A percentile compares a stretch with the other conserved stretches of the same genome.
Conservation (phyloP, 23 red algal genomes). For the Gracilaria caudata region DNA sequence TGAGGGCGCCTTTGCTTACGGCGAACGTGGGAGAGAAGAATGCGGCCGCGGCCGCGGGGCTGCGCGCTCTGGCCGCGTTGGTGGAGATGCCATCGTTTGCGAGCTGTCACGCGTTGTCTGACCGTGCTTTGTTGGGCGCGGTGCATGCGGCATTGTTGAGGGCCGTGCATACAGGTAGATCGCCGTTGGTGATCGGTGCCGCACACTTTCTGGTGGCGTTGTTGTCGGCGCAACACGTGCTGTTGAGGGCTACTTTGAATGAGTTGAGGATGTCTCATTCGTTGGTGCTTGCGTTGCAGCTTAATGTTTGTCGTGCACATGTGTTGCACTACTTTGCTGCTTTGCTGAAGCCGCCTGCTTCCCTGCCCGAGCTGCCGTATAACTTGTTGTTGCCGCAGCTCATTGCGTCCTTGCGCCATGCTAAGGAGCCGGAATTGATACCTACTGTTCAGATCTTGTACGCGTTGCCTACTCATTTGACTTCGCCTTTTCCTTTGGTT, state of each 20-base stretch:
- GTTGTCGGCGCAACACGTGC: neutral
- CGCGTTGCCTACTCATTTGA: neutral
- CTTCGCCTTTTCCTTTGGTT: neutral
- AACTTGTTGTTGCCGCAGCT: neutral
- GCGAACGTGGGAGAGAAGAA: neutral
- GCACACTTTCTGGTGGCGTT: neutral
- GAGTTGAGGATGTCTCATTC: conserved; percentile 1
- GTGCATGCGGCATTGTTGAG: conserved; percentile 16
- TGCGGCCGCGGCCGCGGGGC: neutral
- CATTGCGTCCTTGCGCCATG: neutral
- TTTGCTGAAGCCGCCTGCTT: neutral
- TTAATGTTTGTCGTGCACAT: neutral
- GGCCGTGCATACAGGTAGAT: neutral
- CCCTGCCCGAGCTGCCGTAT: neutral
- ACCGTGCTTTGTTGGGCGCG: neutral
- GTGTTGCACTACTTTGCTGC: neutral
- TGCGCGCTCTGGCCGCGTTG: conserved; percentile 8
- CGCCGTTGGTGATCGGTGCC: neutral
- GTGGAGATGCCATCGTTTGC: neutral
- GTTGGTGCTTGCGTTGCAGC: neutral
- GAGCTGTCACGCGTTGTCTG: neutral
- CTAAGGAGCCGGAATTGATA: neutral
- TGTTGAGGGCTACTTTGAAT: neutral
- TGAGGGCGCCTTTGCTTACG: neutral
- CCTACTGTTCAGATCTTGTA: neutral